Evolutionary conservation across 2,329 filamentous ascomycete species (phyloP).

Genomic region (Xylariaceae sp.): DNA sequence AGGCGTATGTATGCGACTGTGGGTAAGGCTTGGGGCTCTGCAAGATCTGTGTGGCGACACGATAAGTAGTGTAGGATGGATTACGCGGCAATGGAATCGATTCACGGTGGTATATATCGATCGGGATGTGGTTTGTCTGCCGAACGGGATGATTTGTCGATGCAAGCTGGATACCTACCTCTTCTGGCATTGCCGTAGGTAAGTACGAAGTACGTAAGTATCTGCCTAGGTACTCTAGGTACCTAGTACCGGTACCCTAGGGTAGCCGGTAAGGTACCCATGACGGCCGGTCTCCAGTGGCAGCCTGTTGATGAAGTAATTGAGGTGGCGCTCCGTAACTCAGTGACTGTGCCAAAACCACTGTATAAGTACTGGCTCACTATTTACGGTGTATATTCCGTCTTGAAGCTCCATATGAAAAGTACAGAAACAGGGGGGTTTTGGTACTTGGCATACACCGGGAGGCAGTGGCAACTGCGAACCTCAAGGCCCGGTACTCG

Average conservation of each 20-base stretch:
- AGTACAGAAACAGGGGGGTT: too few species aligned
- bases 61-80: background rate
- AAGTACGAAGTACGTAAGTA: background rate
- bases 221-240: background rate
- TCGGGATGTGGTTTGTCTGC: background rate
- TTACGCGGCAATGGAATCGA: constrained; percentile 1
- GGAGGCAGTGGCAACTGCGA: too few species aligned
- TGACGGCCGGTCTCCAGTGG: too few species aligned
- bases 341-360: too few species aligned
- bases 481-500: too few species aligned
- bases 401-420: too few species aligned
- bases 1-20: background rate
- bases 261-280: too few species aligned
- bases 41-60: background rate
- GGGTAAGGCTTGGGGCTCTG: background rate
- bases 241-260: too few species aligned
- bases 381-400: too few species aligned
- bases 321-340: background rate
- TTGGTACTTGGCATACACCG: too few species aligned
- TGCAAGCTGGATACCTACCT: background rate
- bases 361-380: too few species aligned
- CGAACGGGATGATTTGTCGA: background rate
- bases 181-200: background rate
- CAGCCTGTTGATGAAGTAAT: background rate
- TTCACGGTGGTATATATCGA: background rate